Base-by-base conservation (phyloP, 306 rosid genomes). In the Benincasa hispida region DNA sequence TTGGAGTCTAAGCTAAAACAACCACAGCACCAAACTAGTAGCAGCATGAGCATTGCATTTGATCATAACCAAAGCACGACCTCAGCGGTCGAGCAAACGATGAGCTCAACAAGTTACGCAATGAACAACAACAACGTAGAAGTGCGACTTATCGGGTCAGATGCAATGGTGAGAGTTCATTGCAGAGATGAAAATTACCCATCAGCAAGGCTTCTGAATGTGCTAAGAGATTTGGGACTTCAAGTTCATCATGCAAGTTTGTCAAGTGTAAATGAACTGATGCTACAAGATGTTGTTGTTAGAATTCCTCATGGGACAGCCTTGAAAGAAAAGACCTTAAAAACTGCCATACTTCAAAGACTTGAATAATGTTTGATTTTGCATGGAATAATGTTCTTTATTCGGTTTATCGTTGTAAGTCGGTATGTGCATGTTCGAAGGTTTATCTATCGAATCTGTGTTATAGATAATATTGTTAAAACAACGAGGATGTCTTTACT, bases 281-380 rank as follows among this genome's bases (percentile, higher is more conserved):
- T 91, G 87, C 87, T 91, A 27, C 96, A 91, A 83, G 93, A 87
- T 60, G 85, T 87, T 8, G 87, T 91, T 15, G 90, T 85, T 6
- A 80, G 83, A 79, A 62, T 88, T 79, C 90, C 88, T 22, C 62
- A 55, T 27, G 81, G 77, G 10, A 19, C 5, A 28, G 75, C 79
- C 51, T 63, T 66, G 72, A 86, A 58, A 58, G 86, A 84, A 57
- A 86, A 82, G 48, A 80, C 82, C 15, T 76, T 88, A 78, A 79
- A 78, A 81, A 51, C 17, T 5, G 86, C 88, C 22, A 83, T 90
- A 77, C 27, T 79, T 5, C 77, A 76, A 73, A 75, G 82, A 55
- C 61, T 80, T 28, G 35, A 8, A 27, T 53, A 53, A 18, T 18
- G 10, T 9, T 13, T 10, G 1, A 47, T 47, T 47, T 1, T 51